phyloP scores from a whole-genome alignment of 2,329 filamentous ascomycete genomes.

The Fusarium coicis region DNA sequence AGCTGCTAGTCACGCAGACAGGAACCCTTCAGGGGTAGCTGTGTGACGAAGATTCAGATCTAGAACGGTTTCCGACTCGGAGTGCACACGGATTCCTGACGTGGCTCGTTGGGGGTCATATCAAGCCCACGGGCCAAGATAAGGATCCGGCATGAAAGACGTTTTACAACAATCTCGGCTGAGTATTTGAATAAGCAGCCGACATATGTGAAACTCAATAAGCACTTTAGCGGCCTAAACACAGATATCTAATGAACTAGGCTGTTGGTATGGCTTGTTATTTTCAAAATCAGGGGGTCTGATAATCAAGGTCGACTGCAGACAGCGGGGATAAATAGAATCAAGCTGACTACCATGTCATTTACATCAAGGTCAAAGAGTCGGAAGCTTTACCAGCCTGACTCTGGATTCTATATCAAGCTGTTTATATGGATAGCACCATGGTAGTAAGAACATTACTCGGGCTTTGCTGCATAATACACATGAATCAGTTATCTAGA shows the following conservation, averaged over 20 bases:
- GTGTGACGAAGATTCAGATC: neutral
- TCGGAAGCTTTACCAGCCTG: neutral
- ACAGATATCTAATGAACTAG: neutral
- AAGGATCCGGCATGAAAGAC: too few relatives aligned
- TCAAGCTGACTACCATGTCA: neutral
- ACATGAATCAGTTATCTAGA: neutral
- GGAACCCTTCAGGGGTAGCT: neutral
- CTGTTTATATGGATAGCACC: neutral
- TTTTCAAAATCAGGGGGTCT: neutral
- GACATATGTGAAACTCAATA: too few relatives aligned
- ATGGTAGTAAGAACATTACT: neutral
- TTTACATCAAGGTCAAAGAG: neutral
- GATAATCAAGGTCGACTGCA: neutral
- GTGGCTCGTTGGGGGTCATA: neutral
- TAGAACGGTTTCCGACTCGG: neutral
- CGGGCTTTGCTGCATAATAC: neutral
- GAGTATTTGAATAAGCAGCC: neutral
- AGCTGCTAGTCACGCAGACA: neutral
- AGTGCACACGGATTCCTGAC: neutral
- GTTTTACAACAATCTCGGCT: neutral
- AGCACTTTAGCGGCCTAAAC: neutral
- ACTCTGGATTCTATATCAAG: neutral
- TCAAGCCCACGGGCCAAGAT: neutral
- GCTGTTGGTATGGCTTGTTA: neutral
- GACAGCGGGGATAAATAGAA: neutral